Base-by-base conservation (phyloP, 805 yeast species). In the Cyberlindnera euphorbiiphila region DNA sequence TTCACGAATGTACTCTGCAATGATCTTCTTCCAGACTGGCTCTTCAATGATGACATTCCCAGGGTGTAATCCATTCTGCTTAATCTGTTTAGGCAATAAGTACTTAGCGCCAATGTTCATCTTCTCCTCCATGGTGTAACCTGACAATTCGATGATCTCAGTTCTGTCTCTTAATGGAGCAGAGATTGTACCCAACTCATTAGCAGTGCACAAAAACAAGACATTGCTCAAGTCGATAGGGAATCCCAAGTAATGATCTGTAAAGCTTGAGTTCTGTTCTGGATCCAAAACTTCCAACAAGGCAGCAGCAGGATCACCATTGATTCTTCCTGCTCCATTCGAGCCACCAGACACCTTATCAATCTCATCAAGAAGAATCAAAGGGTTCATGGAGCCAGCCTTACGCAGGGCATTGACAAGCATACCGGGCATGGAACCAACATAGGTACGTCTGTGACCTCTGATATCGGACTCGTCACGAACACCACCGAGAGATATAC, bases 231-330 rank as follows among this genome's bases (percentile, higher is more conserved):
- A 63, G 55, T 87, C 95, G 15, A 87, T 69, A 0, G 95, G 95
- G 62, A 87, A 82, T 5, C 93, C 93, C 37, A 87, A 61, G 57
- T 84, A 87, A 57, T 85, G 94, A 61, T 87, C 96, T 25, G 73
- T 74, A 60, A 86, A 87, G 22, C 75, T 67, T 24, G 66, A 61
- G 59, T 87, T 87, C 56, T 87, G 96, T 57, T 87, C 96, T 0
- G 96, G 96, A 53, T 87, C 96, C 43, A 87, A 68, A 1, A 87
- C 89, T 59, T 87, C 96, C 42, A 87, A 68, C 50, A 87, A 66
- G 0, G 95, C 96, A 24, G 95, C 94, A 13, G 88, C 81, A 1
- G 96, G 95, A 52, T 87, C 95, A 9, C 96, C 96, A 50, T 80
- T 79, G 26, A 72, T 62, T 45, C 68, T 66, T 12, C 61, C 64